Evolutionary conservation across 164 flowering plant genomes (phyloP).

Genomic region (Macadamia integrifolia): DNA sequence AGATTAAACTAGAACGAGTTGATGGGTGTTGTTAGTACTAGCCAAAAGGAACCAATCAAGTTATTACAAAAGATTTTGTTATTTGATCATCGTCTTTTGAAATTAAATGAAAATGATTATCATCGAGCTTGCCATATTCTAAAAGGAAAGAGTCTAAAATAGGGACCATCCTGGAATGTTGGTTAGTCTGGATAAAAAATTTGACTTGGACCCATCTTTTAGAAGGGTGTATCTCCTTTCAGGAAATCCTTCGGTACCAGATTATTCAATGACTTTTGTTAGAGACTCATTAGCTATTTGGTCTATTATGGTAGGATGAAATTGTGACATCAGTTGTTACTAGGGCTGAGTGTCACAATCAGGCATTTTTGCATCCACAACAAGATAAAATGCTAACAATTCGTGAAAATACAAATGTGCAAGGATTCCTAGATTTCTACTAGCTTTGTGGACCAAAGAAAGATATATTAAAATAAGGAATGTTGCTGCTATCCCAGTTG

Average conservation of each 20-base stretch:
- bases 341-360: slow-evolving; percentile 88
- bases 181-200: slow-evolving; percentile 45
- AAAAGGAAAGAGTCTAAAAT: slow-evolving; percentile 46
- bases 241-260: slow-evolving; percentile 83
- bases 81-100: slow-evolving; percentile 61
- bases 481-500: no score
- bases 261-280: slow-evolving; percentile 66
- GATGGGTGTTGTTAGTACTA: slow-evolving; percentile 6
- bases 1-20: slow-evolving; percentile 37
- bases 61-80: slow-evolving; percentile 12
- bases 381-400: slow-evolving; percentile 76
- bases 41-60: neutral
- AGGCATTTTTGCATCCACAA: slow-evolving; percentile 60
- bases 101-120: slow-evolving; percentile 59
- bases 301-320: slow-evolving; percentile 82
- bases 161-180: slow-evolving; percentile 69
- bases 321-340: slow-evolving; percentile 83
- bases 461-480: neutral
- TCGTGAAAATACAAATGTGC: slow-evolving; percentile 84
- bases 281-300: slow-evolving; percentile 71
- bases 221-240: slow-evolving; percentile 41
- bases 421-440: slow-evolving; percentile 77
- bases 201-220: slow-evolving; percentile 48
- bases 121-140: slow-evolving; percentile 66
- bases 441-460: slow-evolving; percentile 54